A percentile compares a stretch with the other conserved stretches of the same genome.
Conservation (phyloP, 805 yeast genomes). For the Nakazawaea wyomingensis region DNA sequence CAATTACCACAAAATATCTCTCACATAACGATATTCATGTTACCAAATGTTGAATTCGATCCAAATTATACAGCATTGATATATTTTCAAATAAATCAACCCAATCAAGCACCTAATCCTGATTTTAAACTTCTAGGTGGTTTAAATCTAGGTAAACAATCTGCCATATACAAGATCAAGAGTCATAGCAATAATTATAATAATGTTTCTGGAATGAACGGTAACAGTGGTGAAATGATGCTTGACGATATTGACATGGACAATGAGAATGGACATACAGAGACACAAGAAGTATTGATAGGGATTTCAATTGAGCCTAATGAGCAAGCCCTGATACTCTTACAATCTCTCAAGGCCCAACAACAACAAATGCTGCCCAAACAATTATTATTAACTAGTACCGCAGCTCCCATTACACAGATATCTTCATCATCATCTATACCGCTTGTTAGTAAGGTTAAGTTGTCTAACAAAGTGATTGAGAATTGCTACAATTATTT, state of each 20-base stretch:
- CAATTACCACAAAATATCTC: slow-evolving; percentile 57
- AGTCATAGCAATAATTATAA: slow-evolving; percentile 13
- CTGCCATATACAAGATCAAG: slow-evolving; percentile 85
- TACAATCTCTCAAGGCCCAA: slow-evolving; percentile 36
- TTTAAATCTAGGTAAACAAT: slow-evolving; percentile 63
- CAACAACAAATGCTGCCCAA: slow-evolving; percentile 25
- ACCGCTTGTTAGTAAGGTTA: slow-evolving; percentile 33
- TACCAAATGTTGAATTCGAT: slow-evolving; percentile 78
- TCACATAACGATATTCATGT: slow-evolving; percentile 76
- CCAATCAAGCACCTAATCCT: slow-evolving; percentile 30
- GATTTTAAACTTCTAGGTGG: slow-evolving; percentile 66
- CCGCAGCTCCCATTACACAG: slow-evolving; percentile 5
- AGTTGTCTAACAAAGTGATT: slow-evolving; percentile 80
- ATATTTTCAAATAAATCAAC: slow-evolving; percentile 74
- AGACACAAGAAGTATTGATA: slow-evolving; percentile 33
- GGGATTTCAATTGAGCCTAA: slow-evolving; percentile 92
- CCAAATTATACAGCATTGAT: slow-evolving; percentile 74
- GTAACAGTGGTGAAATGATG: slow-evolving; percentile 25
- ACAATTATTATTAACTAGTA: slow-evolving; percentile 22
- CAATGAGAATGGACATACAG: slow-evolving; percentile 23
- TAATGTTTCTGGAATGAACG: slow-evolving; percentile 7
- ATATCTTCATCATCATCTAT: slow-evolving; percentile 16
- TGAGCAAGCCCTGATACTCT: slow-evolving; percentile 46
- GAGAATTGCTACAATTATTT: slow-evolving; percentile 88
- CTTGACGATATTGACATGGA: slow-evolving; percentile 56